Evolutionary conservation across 306 rosid genomes (phyloP), one percentile per base, ranked within the genome.

Genomic region (Quillaja saponaria): DNA sequence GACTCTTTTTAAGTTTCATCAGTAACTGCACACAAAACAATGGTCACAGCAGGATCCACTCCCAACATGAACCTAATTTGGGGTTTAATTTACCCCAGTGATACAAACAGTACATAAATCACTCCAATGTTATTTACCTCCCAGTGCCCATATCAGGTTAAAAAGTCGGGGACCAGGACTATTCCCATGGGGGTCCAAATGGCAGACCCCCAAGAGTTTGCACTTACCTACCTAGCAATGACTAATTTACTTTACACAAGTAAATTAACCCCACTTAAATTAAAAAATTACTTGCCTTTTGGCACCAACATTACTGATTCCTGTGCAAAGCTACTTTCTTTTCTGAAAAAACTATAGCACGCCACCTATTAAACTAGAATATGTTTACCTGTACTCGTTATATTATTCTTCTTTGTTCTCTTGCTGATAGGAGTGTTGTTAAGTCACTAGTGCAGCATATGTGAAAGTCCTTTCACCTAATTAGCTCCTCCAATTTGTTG

Each of bases 11-110:
- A 33, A 72, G 51, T 25, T 7, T 68, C 1, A 47, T 25, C 10
- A 63, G 35, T 37, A 39, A 74, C 41, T 35, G 46, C 61, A 33
- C 46, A 65, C 64, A 63, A 60, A 63, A 63, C 67, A 69, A 44
- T 70, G 74, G 74, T 55, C 91, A 80, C 73, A 68, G 63, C 49
- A 82, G 91, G 91, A 90, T 82, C 90, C 85, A 34, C 69, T 76
- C 90, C 87, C 55, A 76, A 80, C 79, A 84, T 74, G 66, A 76
- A 74, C 89, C 82, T 53, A 34, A 63, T 34, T 41, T 76, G 58
- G 78, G 87, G 84, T 44, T 33, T 52, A 68, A 63, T 75, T 71
- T 70, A 60, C 86, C 80, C 89, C 94, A 58, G 4, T 47, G 4
- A 44, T 25, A 65, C 82, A 76, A 50, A 60, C 17, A 16, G 44